phyloP scores from a whole-genome alignment of 2,329 filamentous ascomycete species.

The Phaeomoniella chlamydospora region DNA sequence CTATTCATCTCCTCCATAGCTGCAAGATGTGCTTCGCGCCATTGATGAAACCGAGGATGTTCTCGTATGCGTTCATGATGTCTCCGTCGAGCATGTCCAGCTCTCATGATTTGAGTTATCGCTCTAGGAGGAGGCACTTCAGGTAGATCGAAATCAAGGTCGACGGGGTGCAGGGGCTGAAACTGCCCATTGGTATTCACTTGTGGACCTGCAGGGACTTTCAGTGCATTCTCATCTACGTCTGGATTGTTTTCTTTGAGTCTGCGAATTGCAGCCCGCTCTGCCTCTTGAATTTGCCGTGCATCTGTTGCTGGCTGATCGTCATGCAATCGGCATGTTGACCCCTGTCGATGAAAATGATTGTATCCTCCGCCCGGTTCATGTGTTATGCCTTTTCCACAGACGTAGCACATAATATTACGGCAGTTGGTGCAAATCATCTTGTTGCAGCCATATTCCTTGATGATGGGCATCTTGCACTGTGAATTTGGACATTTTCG shows the following conservation, averaged over 20 bases:
- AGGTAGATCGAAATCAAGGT: no score
- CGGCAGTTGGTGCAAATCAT: slow-evolving; percentile 54
- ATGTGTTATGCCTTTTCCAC: slow-evolving; percentile 43
- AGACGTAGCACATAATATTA: slow-evolving; percentile 43
- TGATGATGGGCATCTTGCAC: slow-evolving; percentile 63
- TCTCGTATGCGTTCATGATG: no score
- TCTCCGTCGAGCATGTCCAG: no score
- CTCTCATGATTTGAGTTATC: no score
- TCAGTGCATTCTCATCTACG: slow-evolving; percentile 9
- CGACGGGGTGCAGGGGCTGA: no score
- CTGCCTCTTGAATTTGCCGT: slow-evolving; percentile 13
- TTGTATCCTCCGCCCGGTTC: slow-evolving; percentile 38
- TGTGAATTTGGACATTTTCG: slow-evolving; percentile 44
- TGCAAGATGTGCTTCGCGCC: no score
- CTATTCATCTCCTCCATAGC: no score
- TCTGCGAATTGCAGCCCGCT: slow-evolving; percentile 15
- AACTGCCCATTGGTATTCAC: no score
- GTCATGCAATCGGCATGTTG: slow-evolving; percentile 56
- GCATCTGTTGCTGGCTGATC: slow-evolving; percentile 18
- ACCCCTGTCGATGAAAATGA: slow-evolving; percentile 40
- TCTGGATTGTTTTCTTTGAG: slow-evolving; percentile 13
- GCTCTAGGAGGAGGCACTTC: no score
- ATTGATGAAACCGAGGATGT: no score
- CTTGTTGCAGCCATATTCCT: slow-evolving; percentile 69
- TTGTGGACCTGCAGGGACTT: slow-evolving; percentile 7